Evolutionary conservation across 2,329 filamentous ascomycete species (phyloP).

Genomic region (Leptographium flavum): DNA sequence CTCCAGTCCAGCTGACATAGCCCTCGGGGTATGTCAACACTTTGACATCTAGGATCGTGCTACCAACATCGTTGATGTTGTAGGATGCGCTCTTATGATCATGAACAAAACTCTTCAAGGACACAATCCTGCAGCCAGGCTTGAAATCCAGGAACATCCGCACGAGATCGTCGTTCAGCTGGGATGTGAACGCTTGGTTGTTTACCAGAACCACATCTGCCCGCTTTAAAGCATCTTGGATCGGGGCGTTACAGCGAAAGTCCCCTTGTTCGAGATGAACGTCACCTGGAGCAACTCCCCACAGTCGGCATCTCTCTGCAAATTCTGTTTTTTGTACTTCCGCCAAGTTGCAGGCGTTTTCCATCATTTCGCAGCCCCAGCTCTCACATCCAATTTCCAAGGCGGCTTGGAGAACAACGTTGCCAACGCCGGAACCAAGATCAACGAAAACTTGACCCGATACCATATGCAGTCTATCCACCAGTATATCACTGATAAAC

Average conservation of each 20-base stretch:
- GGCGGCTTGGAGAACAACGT: slow-evolving; percentile 86
- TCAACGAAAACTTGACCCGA: slow-evolving; percentile 85
- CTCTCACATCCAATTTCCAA: slow-evolving; percentile 87
- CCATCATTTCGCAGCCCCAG: slow-evolving; percentile 95
- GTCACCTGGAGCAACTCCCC: slow-evolving; percentile 69
- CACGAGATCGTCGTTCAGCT: slow-evolving; percentile 71
- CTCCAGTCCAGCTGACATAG: slow-evolving; percentile 87
- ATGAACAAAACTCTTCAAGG: slow-evolving; percentile 80
- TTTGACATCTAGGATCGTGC: slow-evolving; percentile 67
- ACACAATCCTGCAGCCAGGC: slow-evolving; percentile 77
- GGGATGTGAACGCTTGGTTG: slow-evolving; percentile 88
- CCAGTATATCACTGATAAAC: slow-evolving; percentile 72
- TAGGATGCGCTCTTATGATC: slow-evolving; percentile 63
- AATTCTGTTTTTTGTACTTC: slow-evolving; percentile 74
- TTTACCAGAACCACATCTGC: slow-evolving; percentile 97
- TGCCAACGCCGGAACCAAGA: slow-evolving; percentile 88
- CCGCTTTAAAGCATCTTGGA: slow-evolving; percentile 59
- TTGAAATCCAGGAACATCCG: slow-evolving; percentile 91
- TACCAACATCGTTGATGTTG: slow-evolving; percentile 65
- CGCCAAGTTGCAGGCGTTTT: slow-evolving; percentile 72
- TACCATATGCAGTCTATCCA: slow-evolving; percentile 59
- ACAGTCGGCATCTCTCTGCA: slow-evolving; percentile 67
- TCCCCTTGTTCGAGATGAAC: slow-evolving; percentile 74
- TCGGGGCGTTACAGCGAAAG: slow-evolving; percentile 59
- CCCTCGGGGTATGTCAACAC: slow-evolving; percentile 44